These are phyloP conservation scores for Closterium sp. DNA, from an alignment of 139 green algal genomes.

Conservation along the genomic window DNA sequence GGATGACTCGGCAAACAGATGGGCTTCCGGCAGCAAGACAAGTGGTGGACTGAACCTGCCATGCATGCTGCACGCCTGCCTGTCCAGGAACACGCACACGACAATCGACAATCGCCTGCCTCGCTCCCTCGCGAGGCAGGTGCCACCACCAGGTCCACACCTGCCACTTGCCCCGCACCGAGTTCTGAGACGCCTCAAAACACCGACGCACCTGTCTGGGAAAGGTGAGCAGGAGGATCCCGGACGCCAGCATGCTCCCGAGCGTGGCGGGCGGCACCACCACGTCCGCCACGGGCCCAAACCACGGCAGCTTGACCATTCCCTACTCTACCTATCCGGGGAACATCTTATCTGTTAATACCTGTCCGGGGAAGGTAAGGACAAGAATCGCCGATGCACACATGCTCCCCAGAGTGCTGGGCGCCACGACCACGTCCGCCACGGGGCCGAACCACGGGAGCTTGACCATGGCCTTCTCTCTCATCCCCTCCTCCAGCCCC, in stretches of 20 bases:
- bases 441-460: conserved; percentile 39
- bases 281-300: conserved; percentile 31
- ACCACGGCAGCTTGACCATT: conserved; percentile 24
- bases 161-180: no score
- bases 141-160: no score
- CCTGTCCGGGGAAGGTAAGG: conserved; percentile 25
- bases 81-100: no score
- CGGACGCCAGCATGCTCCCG: background rate
- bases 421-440: conserved; percentile 4
- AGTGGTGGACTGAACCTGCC: no score
- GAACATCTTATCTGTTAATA: background rate
- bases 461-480: background rate
- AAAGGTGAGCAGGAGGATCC: conserved; percentile 15
- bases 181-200: no score
- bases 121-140: no score
- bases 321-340: conserved; percentile 8
- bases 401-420: background rate
- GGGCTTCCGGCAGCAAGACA: no score
- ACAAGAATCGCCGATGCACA: background rate
- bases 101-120: background rate
- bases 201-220: conserved; percentile 15
- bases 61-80: no score
- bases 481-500: background rate
- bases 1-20: no score
- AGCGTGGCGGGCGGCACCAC: background rate